Evolutionary conservation across 495 filamentous ascomycete genomes (phyloP).

Genomic region (Penicillium silybi): DNA sequence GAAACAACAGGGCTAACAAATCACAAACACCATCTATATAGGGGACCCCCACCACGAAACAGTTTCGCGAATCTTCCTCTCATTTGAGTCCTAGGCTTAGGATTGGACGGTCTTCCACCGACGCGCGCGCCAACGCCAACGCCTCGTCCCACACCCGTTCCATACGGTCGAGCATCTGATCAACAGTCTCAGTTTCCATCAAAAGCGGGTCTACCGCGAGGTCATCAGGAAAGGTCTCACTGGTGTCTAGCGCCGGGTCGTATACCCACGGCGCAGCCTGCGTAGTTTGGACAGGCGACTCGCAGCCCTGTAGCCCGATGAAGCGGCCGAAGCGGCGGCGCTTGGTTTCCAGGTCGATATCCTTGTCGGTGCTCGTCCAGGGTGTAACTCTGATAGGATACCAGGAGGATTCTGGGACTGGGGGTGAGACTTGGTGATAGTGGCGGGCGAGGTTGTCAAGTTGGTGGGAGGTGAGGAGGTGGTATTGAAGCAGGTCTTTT

Average conservation of each 20-base stretch:
- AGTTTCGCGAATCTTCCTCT: no score
- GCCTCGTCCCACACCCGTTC: conserved; percentile 24
- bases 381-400: conserved; percentile 59
- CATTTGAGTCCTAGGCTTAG: neutral
- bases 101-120: conserved; percentile 18
- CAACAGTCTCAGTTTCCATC: neutral
- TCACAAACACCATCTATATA: no score
- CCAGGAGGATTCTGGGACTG: conserved; percentile 39
- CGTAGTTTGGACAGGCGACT: conserved; percentile 35
- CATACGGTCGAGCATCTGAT: neutral
- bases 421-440: conserved; percentile 69
- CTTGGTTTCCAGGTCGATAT: conserved; percentile 53
- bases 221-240: no score
- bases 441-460: conserved; percentile 69
- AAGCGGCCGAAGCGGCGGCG: conserved; percentile 59
- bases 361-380: conserved; percentile 33
- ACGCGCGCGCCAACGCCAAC: no score
- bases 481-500: conserved; percentile 60
- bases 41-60: no score
- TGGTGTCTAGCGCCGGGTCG: no score
- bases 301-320: conserved; percentile 51
- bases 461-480: conserved; percentile 66
- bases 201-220: neutral
- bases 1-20: no score
- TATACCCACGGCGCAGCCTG: neutral